phyloP scores from a whole-genome alignment of 1,139 yeast genomes.

The Scheffersomyces lignicola region DNA sequence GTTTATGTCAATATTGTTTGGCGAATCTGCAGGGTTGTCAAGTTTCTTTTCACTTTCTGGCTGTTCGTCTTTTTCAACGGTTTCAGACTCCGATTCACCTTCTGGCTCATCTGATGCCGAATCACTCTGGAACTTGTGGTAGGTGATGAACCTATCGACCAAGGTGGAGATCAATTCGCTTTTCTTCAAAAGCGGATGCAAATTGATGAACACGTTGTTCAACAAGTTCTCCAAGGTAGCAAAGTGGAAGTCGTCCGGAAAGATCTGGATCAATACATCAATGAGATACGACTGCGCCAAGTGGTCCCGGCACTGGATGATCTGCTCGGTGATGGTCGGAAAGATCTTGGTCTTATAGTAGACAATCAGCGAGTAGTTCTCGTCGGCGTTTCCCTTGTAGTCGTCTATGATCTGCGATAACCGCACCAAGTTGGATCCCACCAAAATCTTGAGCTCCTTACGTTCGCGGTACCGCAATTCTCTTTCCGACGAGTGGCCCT shows the following conservation, averaged over 20 bases:
- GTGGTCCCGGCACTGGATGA: slow-evolving; percentile 87
- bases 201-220: slow-evolving; percentile 57
- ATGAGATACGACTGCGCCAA: slow-evolving; percentile 89
- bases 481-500: slow-evolving; percentile 87
- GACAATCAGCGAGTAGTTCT: slow-evolving; percentile 29
- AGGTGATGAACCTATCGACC: slow-evolving; percentile 72
- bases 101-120: slow-evolving; percentile 8
- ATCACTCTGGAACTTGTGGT: slow-evolving; percentile 35
- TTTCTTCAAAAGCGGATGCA: slow-evolving; percentile 70
- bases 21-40: neutral
- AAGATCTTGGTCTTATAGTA: slow-evolving; percentile 66
- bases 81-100: slow-evolving; percentile 9
- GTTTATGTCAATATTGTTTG: slow-evolving; percentile 6
- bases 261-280: slow-evolving; percentile 88
- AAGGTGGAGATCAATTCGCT: slow-evolving; percentile 67
- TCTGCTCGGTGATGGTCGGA: slow-evolving; percentile 84
- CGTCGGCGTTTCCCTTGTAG: slow-evolving; percentile 51
- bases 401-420: slow-evolving; percentile 84
- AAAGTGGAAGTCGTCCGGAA: slow-evolving; percentile 90
- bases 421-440: slow-evolving; percentile 89
- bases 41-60: neutral
- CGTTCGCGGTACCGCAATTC: slow-evolving; percentile 76
- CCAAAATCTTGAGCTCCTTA: slow-evolving; percentile 84
- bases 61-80: slow-evolving; percentile 1
- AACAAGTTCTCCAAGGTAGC: slow-evolving; percentile 69